Base-by-base conservation (phyloP, 495 filamentous ascomycete genomes). In the Cryomyces minteri region DNA sequence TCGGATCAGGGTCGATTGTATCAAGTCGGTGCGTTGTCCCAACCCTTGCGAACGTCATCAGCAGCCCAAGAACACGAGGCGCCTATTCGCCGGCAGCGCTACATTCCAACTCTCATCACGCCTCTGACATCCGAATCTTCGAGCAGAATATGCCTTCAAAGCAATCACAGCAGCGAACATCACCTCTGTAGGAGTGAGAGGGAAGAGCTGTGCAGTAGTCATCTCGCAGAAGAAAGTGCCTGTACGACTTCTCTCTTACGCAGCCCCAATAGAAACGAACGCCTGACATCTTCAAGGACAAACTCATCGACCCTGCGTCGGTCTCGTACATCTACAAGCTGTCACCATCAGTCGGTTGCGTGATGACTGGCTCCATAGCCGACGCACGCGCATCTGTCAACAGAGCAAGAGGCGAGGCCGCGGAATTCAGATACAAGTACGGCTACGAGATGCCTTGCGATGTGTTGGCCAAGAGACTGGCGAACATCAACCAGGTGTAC, bases 361-460 rank as follows among this genome's bases (percentile, higher is more conserved):
- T 96, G 54, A 94, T 96, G 82, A 98, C 90, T 29, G 90, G 90
- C 30, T 94, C 90, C 46, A 96, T 96, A 62, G 90, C 90, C 51
- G 90, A 98, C 72, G 90, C 90, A 39, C 71, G 92, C 48, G 90
- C 90, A 37, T 87, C 78, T 47, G 85, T 93, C 39, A 80, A 82
- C 63, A 80, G 90, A 54, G 90, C 90, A 52, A 79, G 88, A 69
- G 82, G 82, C 45, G 90, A 98, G 68, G 92, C 90, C 49, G 92
- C 88, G 41, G 86, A 96, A 53, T 98, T 98, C 70, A 76, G 79
- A 63, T 96, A 98, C 75, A 95, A 95, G 63, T 94, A 75, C 59
- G 90, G 90, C 60, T 98, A 98, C 64, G 90, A 98, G 70, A 98
- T 98, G 92, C 90, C 90, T 45, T 93, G 84, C 63, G 90, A 98